Conservation (phyloP, 306 rosid genomes). For the Hylodesmum podocarpum region DNA sequence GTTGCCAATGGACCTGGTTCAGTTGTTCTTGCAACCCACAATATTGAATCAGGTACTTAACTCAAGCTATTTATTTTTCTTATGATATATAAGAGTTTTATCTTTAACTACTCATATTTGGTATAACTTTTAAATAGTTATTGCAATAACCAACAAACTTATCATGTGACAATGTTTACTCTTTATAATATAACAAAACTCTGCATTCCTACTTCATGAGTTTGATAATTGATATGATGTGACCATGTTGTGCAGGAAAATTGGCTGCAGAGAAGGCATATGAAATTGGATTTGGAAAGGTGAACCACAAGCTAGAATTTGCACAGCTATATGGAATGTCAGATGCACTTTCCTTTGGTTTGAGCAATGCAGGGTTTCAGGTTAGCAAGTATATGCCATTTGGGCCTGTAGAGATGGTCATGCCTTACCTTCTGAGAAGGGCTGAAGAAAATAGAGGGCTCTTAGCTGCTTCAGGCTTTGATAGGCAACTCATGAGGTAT, state of each 20-base stretch:
- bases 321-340: slow-evolving; percentile 89
- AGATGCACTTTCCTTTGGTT: slow-evolving; percentile 74
- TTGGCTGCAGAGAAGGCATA: slow-evolving; percentile 66
- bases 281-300: slow-evolving; percentile 67
- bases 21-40: slow-evolving; percentile 82
- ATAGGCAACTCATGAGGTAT: slow-evolving; percentile 70
- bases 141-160: too few relatives aligned
- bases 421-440: slow-evolving; percentile 85
- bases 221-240: background rate
- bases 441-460: slow-evolving; percentile 91
- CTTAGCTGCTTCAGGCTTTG: slow-evolving; percentile 66
- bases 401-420: slow-evolving; percentile 70
- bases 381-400: slow-evolving; percentile 95
- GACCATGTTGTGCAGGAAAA: slow-evolving; percentile 48
- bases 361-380: slow-evolving; percentile 81
- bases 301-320: slow-evolving; percentile 67
- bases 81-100: background rate
- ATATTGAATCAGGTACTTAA: slow-evolving; percentile 71
- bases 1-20: slow-evolving; percentile 55
- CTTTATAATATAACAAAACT: background rate
- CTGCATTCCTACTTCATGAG: background rate
- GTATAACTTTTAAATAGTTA: too few relatives aligned
- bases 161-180: too few relatives aligned
- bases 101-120: too few relatives aligned
- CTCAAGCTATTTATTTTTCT: background rate